Conservation (phyloP, 768 basidiomycete species). For the Panaeolus cyanescens region DNA sequence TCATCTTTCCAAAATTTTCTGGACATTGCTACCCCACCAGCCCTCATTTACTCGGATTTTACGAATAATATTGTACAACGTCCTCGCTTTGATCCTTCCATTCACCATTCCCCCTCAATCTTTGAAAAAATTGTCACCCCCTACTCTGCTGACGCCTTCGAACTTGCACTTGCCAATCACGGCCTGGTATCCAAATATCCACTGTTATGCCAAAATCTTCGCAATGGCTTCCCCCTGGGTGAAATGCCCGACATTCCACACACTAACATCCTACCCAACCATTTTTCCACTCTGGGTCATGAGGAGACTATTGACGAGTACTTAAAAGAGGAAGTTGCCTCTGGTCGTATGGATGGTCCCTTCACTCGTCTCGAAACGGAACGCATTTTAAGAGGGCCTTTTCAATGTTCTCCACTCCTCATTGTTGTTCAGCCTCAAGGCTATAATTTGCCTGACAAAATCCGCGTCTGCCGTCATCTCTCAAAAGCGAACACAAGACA, state of each 20-base stretch:
- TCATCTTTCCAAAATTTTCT: too few species aligned
- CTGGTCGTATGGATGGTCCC: conserved; percentile 7
- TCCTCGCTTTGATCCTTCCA: too few species aligned
- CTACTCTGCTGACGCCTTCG: conserved; percentile 30
- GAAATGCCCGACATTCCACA: conserved; percentile 24
- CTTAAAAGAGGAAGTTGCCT: conserved; percentile 18
- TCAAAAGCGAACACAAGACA: conserved; percentile 17
- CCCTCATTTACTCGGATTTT: too few species aligned
- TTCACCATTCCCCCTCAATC: conserved; percentile 13
- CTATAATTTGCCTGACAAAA: conserved; percentile 20
- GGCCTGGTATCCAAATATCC: conserved; percentile 27
- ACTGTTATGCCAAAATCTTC: conserved; percentile 26
- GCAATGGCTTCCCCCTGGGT: neutral
- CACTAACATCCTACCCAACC: conserved; percentile 22
- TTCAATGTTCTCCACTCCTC: conserved; percentile 28
- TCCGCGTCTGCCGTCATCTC: conserved; percentile 27
- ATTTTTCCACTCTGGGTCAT: conserved; percentile 12
- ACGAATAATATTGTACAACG: too few species aligned
- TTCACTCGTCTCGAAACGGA: conserved; percentile 15
- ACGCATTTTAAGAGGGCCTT: conserved; percentile 23
- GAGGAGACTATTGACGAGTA: conserved; percentile 16
- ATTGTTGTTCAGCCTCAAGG: conserved; percentile 20
- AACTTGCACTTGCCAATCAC: conserved; percentile 17
- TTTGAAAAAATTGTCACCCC: conserved; percentile 28
- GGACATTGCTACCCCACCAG: too few species aligned